phyloP scores from a whole-genome alignment of 305 asterid species.

The Withania somnifera region DNA sequence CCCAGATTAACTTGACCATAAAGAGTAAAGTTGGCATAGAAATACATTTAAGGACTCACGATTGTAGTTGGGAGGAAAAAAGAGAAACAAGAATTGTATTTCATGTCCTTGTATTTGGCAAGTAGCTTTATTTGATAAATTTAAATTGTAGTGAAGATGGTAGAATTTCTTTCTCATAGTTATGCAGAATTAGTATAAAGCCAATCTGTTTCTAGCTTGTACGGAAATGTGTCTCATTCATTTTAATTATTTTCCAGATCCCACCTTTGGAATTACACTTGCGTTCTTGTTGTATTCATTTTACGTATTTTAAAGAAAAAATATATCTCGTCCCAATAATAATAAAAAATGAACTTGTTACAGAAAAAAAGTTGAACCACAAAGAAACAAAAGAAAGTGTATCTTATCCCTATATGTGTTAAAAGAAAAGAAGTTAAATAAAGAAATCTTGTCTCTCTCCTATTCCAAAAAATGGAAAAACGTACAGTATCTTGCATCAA shows the following conservation, averaged over 20 bases:
- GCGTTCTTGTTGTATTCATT: neutral
- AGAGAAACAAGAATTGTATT: neutral
- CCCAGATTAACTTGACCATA: neutral
- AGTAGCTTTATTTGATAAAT: neutral
- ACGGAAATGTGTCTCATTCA: neutral
- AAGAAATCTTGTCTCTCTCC: neutral
- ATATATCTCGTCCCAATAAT: neutral
- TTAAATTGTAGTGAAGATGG: neutral
- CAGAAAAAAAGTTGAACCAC: neutral
- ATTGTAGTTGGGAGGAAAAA: neutral
- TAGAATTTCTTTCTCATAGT: neutral
- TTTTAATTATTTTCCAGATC: neutral
- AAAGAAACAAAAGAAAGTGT: neutral
- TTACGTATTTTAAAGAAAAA: neutral
- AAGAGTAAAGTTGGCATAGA: neutral
- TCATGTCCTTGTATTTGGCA: neutral
- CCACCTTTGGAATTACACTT: neutral
- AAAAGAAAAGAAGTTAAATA: neutral
- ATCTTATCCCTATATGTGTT: neutral
- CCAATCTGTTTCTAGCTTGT: too few relatives aligned
- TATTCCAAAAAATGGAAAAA: neutral
- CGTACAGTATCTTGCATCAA: neutral
- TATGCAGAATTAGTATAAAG: neutral
- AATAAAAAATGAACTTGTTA: neutral
- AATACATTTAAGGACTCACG: neutral